Base-by-base conservation (phyloP, 1,139 yeast genomes). In the Hemisphaericaspora xylofermentans region DNA sequence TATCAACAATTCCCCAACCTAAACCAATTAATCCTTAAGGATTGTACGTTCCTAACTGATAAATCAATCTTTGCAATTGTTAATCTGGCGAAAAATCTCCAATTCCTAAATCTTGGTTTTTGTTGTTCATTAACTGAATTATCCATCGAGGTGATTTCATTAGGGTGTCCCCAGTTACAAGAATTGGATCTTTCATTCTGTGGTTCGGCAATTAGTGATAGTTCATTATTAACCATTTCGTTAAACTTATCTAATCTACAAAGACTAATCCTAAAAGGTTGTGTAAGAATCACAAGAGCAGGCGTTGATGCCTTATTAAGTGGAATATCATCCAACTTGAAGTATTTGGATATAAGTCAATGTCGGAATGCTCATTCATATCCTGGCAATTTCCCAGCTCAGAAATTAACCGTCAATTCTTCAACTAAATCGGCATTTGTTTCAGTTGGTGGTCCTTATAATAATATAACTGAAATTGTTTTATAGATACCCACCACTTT, bases 181-280 rank as follows among this genome's bases (percentile, higher is more conserved):
- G 62, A 64, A 26, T 63, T 85, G 41, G 82, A 83, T 49, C 58
- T 84, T 39, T 80, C 88, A 10, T 85, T 83, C 54, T 85, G 93
- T 61, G 93, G 93, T 2, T 77, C 86, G 37, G 91, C 93, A 0
- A 88, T 85, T 4, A 80, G 88, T 53, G 93, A 85, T 54, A 73
- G 82, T 17, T 80, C 88, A 0, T 59, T 84, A 35, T 71, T 79
- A 24, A 76, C 84, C 1, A 70, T 85, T n/a, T 80, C 87, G 1
- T 61, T 82, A 35, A 80, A 77, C 43, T 60, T 80, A 43, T 58
- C 70, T 45, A 58, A 66, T 30, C 63, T 85, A 44, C 72, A 74
- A 42, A 58, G 63, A 19, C 63, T 85, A 42, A 63, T 68, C 2
- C 66, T 84, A 21, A 80, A 79, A 36, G 93, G 93, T 1, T 85